Base-by-base conservation (phyloP, 768 basidiomycete genomes). In the Leccinellum albellum region DNA sequence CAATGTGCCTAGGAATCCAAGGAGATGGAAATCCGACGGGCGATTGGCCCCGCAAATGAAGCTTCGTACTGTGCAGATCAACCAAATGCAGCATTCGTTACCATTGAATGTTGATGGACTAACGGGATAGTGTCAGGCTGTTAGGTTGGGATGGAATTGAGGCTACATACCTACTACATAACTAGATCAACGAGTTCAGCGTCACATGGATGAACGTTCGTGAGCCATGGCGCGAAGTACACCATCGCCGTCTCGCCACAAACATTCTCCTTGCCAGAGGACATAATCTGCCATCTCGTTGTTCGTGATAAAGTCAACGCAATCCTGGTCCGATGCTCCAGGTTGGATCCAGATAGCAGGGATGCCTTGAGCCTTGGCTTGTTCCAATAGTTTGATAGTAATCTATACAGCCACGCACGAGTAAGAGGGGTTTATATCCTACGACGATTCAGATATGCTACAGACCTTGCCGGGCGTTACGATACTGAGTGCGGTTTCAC, bases 271-370 rank as follows among this genome's bases (percentile, higher is more conserved):
- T 26, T 89, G 87, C 67, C 82, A 84, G 50, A 95, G 80, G n/a
- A 90, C 88, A 57, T 79, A 79, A 65, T 85, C 84, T 32, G 76
- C 73, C 61, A 93, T 71, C 4, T 77, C 81, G 51, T 87, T 84
- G 56, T 84, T 80, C 40, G 82, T 78, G 68, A 94, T 84, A 64
- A 81, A 94, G 15, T 76, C 65, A 15, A 77, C 71, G 48, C 94
- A 90, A 3, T 73, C 72, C 15, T 76, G 79, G 64, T 91, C 86
- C 61, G 88, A 85, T 7, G 92, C 90, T 21, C 92, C 92, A 7
- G 94, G 94, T 69, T 96, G 94, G 29, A 95, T 80, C 94, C 94
- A 96, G 45, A 94, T 77, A 3, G 85, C 79, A 6, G 86, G 87
- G n/a, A 91, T 71, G n/a, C 72, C 71, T n/a, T 84, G 80, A n/a